Evolutionary conservation across 176 grass and related monocot genomes (phyloP).

Genomic region (Melocanna baccifera): DNA sequence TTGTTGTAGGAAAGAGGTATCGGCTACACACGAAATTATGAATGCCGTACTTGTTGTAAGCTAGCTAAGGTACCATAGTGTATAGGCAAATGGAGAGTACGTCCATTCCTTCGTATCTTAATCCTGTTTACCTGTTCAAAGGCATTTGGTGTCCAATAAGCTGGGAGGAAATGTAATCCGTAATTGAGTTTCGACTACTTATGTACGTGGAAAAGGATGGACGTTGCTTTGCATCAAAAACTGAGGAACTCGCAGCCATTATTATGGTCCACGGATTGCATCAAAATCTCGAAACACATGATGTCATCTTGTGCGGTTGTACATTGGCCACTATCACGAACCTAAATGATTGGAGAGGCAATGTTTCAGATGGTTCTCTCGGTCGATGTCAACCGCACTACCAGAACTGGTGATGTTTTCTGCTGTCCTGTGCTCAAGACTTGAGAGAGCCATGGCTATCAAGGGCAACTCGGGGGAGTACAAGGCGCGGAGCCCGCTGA

Average conservation of each 20-base stretch:
- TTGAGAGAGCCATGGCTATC: constrained; percentile 46
- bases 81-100: constrained; percentile 38
- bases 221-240: background rate
- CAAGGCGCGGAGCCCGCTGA: constrained; percentile 54
- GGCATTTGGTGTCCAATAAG: background rate
- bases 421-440: background rate
- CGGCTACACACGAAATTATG: constrained; percentile 4
- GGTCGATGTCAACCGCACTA: background rate
- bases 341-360: background rate
- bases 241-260: background rate
- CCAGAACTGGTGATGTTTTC: background rate
- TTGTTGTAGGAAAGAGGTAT: background rate
- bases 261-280: background rate
- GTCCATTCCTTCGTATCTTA: constrained; percentile 16
- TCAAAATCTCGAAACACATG: background rate
- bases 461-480: constrained; percentile 49
- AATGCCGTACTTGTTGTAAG: constrained; percentile 4
- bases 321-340: background rate
- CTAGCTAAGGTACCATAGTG: constrained; percentile 28
- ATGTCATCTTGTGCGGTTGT: background rate
- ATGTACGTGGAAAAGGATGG: background rate
- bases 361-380: background rate
- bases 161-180: background rate
- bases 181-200: background rate
- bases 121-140: constrained; percentile 24